A percentile compares a stretch with the other conserved stretches of the same genome.
Conservation (phyloP, 495 filamentous ascomycete genomes). For the Barbatosphaeria neglecta region DNA sequence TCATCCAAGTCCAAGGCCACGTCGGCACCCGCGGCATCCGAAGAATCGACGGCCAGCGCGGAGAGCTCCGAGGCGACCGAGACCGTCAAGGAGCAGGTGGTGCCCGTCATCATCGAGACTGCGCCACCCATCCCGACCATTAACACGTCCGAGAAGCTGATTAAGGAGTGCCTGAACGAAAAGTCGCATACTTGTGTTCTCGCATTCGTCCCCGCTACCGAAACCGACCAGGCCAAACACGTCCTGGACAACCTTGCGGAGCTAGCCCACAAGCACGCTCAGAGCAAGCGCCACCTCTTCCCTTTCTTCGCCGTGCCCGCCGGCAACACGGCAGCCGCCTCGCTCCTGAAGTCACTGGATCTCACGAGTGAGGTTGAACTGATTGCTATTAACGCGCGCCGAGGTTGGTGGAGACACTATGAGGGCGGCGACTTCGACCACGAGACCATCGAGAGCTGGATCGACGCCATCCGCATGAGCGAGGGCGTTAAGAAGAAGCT, state of each 20-base stretch:
- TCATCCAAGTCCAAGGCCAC: slow-evolving; percentile 30
- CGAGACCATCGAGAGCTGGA: slow-evolving; percentile 64
- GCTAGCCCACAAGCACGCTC: slow-evolving; percentile 59
- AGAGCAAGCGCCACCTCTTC: slow-evolving; percentile 57
- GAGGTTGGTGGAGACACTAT: slow-evolving; percentile 76
- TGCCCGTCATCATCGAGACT: slow-evolving; percentile 37
- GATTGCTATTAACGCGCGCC: slow-evolving; percentile 70
- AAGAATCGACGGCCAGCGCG: slow-evolving; percentile 23
- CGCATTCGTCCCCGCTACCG: slow-evolving; percentile 52
- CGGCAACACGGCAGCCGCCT: slow-evolving; percentile 43
- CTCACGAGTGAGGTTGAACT: slow-evolving; percentile 51
- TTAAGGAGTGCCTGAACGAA: slow-evolving; percentile 56
- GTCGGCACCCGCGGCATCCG: too few relatives aligned
- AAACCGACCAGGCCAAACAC: slow-evolving; percentile 40
- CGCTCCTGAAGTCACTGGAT: slow-evolving; percentile 49
- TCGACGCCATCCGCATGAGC: slow-evolving; percentile 77
- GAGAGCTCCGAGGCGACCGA: slow-evolving; percentile 21
- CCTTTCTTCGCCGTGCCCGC: slow-evolving; percentile 68
- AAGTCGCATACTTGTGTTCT: slow-evolving; percentile 82
- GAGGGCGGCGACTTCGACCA: slow-evolving; percentile 43
- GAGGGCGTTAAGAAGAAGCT: slow-evolving; percentile 74
- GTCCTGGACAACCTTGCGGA: slow-evolving; percentile 60
- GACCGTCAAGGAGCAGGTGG: slow-evolving; percentile 17
- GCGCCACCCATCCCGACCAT: slow-evolving; percentile 41
- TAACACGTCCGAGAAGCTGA: slow-evolving; percentile 41